phyloP scores from a whole-genome alignment of 2,329 filamentous ascomycete genomes.

The Aspergillus ruber region DNA sequence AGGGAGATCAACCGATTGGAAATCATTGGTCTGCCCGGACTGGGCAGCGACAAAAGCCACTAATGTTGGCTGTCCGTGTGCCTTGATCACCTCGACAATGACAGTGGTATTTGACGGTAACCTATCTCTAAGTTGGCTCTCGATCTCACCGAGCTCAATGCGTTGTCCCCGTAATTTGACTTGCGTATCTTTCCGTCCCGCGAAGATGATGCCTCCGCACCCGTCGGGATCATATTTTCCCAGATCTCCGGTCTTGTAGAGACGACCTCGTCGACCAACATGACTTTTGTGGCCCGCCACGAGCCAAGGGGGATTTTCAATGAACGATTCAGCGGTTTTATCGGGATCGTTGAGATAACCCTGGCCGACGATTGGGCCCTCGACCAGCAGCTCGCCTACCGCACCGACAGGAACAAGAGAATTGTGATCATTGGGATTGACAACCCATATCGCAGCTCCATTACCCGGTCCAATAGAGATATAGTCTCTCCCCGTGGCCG shows the following conservation, averaged over 20 bases:
- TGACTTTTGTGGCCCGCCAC: slow-evolving; percentile 12
- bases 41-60: slow-evolving; percentile 5
- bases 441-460: slow-evolving; percentile 35
- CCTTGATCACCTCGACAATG: slow-evolving; percentile 44
- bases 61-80: slow-evolving; percentile 12
- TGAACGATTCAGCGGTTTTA: slow-evolving; percentile 31
- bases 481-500: too few relatives aligned
- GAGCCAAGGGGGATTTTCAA: slow-evolving; percentile 35
- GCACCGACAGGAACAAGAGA: slow-evolving; percentile 37
- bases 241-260: slow-evolving; percentile 39
- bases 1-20: too few relatives aligned
- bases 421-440: slow-evolving; percentile 33
- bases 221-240: slow-evolving; percentile 29
- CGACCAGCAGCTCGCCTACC: slow-evolving; percentile 43
- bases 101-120: slow-evolving; percentile 31
- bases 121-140: slow-evolving; percentile 26
- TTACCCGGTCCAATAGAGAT: slow-evolving; percentile 29
- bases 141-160: slow-evolving; percentile 38
- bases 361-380: slow-evolving; percentile 42
- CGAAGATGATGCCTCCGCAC: slow-evolving; percentile 29
- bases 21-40: too few relatives aligned
- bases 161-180: slow-evolving; percentile 39
- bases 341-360: slow-evolving; percentile 40
- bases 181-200: slow-evolving; percentile 35
- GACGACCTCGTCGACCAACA: slow-evolving; percentile 7